Evolutionary conservation across 139 green algal species (phyloP).

Genomic region (Chlamydomonas asymmetrica): DNA sequence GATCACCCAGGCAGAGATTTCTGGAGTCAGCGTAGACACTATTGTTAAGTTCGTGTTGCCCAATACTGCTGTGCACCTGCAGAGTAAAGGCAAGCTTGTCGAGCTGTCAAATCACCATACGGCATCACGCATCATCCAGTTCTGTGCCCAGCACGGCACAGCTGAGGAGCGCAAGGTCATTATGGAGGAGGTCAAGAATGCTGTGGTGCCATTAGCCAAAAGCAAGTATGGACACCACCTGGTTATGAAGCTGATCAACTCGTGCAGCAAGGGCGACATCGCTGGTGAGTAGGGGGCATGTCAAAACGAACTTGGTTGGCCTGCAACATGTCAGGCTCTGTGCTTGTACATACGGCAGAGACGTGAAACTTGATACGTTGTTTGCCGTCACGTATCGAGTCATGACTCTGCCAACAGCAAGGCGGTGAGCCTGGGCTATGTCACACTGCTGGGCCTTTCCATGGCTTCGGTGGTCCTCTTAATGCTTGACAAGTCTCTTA

Average conservation of each 20-base stretch:
- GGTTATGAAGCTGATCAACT: conserved; percentile 77
- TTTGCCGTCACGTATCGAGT: conserved; percentile 22
- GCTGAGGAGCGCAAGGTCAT: conserved; percentile 51
- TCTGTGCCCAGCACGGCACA: conserved; percentile 75
- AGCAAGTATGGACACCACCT: conserved; percentile 84
- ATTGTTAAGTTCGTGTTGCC: not conserved
- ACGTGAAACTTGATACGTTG: conserved; percentile 53
- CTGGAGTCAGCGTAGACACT: too few relatives aligned
- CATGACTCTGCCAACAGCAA: conserved; percentile 66
- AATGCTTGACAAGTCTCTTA: conserved; percentile 23
- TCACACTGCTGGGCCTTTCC: conserved; percentile 39
- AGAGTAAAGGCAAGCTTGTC: conserved; percentile 62
- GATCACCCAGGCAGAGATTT: too few relatives aligned
- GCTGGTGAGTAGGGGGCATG: conserved; percentile 42
- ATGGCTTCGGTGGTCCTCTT: conserved; percentile 25
- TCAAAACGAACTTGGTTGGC: not conserved
- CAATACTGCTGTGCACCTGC: conserved; percentile 10
- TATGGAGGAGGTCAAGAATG: conserved; percentile 65
- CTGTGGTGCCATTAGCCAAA: conserved; percentile 75
- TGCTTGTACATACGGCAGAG: conserved; percentile 16
- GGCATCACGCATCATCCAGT: conserved; percentile 83
- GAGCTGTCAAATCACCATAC: conserved; percentile 77
- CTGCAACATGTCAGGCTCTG: not conserved
- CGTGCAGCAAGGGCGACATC: conserved; percentile 65
- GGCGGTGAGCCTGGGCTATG: conserved; percentile 26